Conservation (phyloP, 495 filamentous ascomycete genomes). For the Jackrogersella minutella region DNA sequence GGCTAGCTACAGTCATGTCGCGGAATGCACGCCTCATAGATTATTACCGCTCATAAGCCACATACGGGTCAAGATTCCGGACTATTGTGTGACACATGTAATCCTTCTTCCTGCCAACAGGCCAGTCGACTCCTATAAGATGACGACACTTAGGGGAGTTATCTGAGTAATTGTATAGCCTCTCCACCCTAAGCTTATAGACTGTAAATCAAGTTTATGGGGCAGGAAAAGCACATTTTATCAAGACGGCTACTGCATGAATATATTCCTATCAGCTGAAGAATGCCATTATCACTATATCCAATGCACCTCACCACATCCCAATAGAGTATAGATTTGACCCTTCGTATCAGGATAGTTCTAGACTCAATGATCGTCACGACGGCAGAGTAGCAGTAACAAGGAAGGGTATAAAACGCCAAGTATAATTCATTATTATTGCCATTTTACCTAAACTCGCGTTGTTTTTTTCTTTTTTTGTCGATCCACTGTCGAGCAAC, state of each 20-base stretch:
- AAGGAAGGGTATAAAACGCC: background rate
- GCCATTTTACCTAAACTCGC: background rate
- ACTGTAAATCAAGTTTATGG: slow-evolving; percentile 1
- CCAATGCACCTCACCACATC: slow-evolving; percentile 9
- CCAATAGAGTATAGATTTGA: slow-evolving; percentile 4
- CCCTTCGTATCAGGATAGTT: slow-evolving; percentile 19
- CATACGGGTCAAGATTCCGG: slow-evolving; percentile 33
- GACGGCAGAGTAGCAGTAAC: background rate
- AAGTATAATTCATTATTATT: background rate
- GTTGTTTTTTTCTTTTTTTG: background rate
- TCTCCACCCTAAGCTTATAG: background rate
- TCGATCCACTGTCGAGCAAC: slow-evolving; percentile 10
- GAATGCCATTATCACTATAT: slow-evolving; percentile 1
- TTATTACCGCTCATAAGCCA: slow-evolving; percentile 13
- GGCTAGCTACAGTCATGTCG: slow-evolving; percentile 14
- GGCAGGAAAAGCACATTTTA: background rate
- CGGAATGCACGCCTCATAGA: background rate
- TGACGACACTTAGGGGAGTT: slow-evolving; percentile 9
- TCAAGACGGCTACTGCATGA: background rate
- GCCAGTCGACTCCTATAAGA: background rate
- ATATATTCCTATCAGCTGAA: background rate
- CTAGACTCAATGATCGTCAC: slow-evolving; percentile 24
- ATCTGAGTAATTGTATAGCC: slow-evolving; percentile 22
- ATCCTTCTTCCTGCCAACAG: background rate
- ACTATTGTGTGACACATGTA: background rate